phyloP scores from a whole-genome alignment of 2,329 filamentous ascomycete species.

The Sordariomycetes sp. region DNA sequence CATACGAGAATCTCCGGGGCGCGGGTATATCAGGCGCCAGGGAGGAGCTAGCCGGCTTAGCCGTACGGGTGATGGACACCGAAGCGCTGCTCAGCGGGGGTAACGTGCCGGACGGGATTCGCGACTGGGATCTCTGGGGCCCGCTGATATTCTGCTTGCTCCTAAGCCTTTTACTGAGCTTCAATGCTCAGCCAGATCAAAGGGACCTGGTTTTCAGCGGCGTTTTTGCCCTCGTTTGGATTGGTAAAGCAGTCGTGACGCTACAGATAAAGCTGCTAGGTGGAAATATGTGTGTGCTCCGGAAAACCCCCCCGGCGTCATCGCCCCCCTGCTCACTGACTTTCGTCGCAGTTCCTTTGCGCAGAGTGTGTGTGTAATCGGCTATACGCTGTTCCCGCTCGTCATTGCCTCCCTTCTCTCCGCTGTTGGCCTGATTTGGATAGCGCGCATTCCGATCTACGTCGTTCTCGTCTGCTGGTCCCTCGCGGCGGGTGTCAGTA shows the following conservation, averaged over 20 bases:
- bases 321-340: slow-evolving; percentile 1
- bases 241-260: slow-evolving; percentile 94
- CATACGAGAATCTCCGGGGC: slow-evolving; percentile 46
- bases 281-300: slow-evolving; percentile 75
- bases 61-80: slow-evolving; percentile 49
- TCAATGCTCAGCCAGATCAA: slow-evolving; percentile 67
- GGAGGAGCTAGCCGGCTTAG: slow-evolving; percentile 48
- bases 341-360: slow-evolving; percentile 69
- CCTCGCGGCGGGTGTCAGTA: slow-evolving; percentile 87
- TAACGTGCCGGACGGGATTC: slow-evolving; percentile 76
- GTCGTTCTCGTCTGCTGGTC: slow-evolving; percentile 83
- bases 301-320: not conserved
- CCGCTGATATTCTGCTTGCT: slow-evolving; percentile 88
- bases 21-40: slow-evolving; percentile 45
- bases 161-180: slow-evolving; percentile 75
- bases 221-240: slow-evolving; percentile 93
- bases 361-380: slow-evolving; percentile 94
- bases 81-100: slow-evolving; percentile 45
- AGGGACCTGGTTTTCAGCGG: slow-evolving; percentile 86
- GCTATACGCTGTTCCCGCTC: slow-evolving; percentile 93
- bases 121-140: slow-evolving; percentile 98
- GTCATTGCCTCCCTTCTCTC: slow-evolving; percentile 87
- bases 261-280: slow-evolving; percentile 93
- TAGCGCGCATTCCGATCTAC: slow-evolving; percentile 83
- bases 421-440: slow-evolving; percentile 63